Base-by-base conservation (phyloP, 2,329 filamentous ascomycete genomes). In the Cadophora sp. region DNA sequence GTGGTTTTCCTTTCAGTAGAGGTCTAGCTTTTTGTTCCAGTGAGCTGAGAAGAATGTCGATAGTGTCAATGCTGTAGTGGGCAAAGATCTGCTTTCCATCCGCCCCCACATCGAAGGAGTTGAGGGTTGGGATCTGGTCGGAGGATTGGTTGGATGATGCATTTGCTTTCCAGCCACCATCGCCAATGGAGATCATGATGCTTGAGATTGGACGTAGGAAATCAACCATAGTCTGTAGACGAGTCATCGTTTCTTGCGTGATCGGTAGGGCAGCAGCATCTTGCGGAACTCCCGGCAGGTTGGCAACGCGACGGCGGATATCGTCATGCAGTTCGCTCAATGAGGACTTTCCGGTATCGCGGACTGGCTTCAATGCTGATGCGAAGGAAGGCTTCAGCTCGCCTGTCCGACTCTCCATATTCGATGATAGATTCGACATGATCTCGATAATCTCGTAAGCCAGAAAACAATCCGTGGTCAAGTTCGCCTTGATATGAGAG, bases 361-460 rank as follows among this genome's bases (percentile, higher is more conserved):
- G 89, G 13, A 98, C 87, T 0, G 96, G 96, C 73, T 96, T 94
- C 16, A 98, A 82, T 9, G 93, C 92, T 64, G 96, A 93, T 5
- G 92, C 90, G 61, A 99, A 87, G 6, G 93, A 87, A 36, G 87
- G 83, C 77, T 97, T 97, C 66, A 97, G 84, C 75, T 97, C 93
- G 1, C 93, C 93, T 0, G 94, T 97, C 68, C 91, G 89, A 4
- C 87, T 86, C 70, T 97, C 95, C 4, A 99, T 82, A 47, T 91
- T 89, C 65, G 89, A 90, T 2, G 93, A 94, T 58, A 97, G 84
- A 14, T 86, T 86, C 0, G 93, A 92, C 56, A 98, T 88, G 68
- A 97, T 92, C 74, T 97, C 95, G 39, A 96, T 92, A 39, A 98
- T 92, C 77, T 99, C 96, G 78, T 97, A 99, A 8, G 94, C 94